phyloP scores from a whole-genome alignment of 352 stramenopile genomes.

The Phytophthora podocarpi region DNA sequence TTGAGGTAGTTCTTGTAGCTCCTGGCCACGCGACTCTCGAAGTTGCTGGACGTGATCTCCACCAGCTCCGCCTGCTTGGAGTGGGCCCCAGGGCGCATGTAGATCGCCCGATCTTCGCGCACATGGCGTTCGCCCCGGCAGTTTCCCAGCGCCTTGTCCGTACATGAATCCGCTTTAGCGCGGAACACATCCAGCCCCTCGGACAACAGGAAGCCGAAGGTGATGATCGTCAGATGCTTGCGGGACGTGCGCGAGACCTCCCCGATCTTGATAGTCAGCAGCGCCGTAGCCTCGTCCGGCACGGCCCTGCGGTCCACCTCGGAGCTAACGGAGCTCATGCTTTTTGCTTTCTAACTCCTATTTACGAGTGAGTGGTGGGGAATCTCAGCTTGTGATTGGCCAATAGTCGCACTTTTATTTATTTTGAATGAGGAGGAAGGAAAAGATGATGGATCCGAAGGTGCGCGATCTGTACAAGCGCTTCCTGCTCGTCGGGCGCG shows the following conservation, averaged over 20 bases:
- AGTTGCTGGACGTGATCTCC: slow-evolving; percentile 65
- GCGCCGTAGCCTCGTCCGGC: slow-evolving; percentile 67
- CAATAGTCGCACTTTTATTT: background rate
- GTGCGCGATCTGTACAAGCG: slow-evolving; percentile 97
- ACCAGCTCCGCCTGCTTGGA: slow-evolving; percentile 86
- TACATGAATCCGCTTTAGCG: slow-evolving; percentile 67
- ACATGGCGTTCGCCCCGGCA: slow-evolving; percentile 51
- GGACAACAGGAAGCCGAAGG: slow-evolving; percentile 69
- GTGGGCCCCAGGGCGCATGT: slow-evolving; percentile 76
- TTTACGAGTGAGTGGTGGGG: slow-evolving; percentile 6
- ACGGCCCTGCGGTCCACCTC: slow-evolving; percentile 29
- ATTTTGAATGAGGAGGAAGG: background rate
- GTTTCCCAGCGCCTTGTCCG: slow-evolving; percentile 54
- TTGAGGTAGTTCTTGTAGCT: slow-evolving; percentile 85
- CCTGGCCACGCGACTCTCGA: slow-evolving; percentile 68
- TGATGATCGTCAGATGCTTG: slow-evolving; percentile 63
- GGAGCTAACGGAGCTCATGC: slow-evolving; percentile 21
- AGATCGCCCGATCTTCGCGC: slow-evolving; percentile 68
- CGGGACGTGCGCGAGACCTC: slow-evolving; percentile 71
- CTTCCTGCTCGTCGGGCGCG: slow-evolving; percentile 91
- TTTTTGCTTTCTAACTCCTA: slow-evolving; percentile 10
- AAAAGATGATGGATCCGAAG: slow-evolving; percentile 87
- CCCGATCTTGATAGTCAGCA: slow-evolving; percentile 80
- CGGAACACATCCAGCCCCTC: slow-evolving; percentile 80
- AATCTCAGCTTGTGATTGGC: slow-evolving; percentile 19